Conservation (phyloP, 208 protist genomes). For the Balamuthia mandrillaris region DNA sequence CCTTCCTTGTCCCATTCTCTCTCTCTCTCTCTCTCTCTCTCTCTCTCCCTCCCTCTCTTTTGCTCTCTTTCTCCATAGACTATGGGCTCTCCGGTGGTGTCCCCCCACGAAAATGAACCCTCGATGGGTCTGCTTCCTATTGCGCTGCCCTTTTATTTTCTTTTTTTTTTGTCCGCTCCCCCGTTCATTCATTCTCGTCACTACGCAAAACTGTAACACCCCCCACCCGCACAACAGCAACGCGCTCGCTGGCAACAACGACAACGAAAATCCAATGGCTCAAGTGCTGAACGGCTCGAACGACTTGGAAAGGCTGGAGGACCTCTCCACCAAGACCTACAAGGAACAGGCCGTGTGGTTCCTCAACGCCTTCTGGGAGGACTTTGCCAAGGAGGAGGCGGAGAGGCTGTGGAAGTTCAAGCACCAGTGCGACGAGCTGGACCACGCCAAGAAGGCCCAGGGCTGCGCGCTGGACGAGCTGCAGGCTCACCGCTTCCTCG, state of each 20-base stretch:
- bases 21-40: neutral
- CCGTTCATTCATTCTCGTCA: neutral
- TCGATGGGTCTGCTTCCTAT: too few relatives aligned
- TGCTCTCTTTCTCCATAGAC: too few relatives aligned
- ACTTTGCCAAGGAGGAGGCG: neutral
- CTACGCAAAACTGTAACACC: neutral
- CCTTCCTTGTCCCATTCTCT: too few relatives aligned
- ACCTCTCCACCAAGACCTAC: neutral
- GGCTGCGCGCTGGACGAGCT: neutral
- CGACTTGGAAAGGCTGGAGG: neutral
- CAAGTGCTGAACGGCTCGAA: neutral
- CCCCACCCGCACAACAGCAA: neutral
- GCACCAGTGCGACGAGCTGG: neutral
- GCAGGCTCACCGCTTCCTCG: neutral
- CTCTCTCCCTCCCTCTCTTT: neutral
- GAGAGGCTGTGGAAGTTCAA: neutral
- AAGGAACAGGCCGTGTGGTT: slow-evolving; percentile 16
- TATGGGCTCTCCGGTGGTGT: too few relatives aligned
- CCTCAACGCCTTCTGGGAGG: slow-evolving; percentile 15
- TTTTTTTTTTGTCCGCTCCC: too few relatives aligned
- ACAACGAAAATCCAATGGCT: slow-evolving; percentile 37
- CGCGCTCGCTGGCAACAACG: slow-evolving; percentile 12
- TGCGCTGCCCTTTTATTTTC: too few relatives aligned
- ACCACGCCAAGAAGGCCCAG: slow-evolving; percentile 16
- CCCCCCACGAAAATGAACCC: too few relatives aligned